A percentile compares a stretch with the other conserved stretches of the same genome.
Conservation (phyloP, 2,329 filamentous ascomycete species). For the Alternaria consortialis region DNA sequence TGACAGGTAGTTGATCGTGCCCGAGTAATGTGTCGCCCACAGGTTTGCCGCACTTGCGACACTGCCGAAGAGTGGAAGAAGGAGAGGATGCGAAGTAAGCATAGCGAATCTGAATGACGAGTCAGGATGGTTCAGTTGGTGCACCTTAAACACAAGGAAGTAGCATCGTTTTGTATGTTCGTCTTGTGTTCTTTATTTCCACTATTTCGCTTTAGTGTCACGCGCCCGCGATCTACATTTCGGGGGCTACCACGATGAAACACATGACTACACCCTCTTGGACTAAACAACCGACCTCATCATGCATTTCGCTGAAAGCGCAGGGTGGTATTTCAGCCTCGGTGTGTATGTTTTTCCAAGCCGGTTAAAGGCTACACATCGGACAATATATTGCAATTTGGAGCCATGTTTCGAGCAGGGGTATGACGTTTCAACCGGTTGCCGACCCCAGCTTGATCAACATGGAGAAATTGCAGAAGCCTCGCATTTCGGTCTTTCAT, state of each 20-base stretch:
- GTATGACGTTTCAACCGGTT: conserved; percentile 21
- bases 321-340: conserved; percentile 15
- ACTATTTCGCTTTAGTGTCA: conserved; percentile 19
- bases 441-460: conserved; percentile 14
- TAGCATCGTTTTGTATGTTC: conserved; percentile 20
- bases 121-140: neutral
- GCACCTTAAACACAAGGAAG: neutral
- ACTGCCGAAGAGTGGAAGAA: conserved; percentile 38
- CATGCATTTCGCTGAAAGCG: conserved; percentile 13
- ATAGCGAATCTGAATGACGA: conserved; percentile 22
- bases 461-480: conserved; percentile 13
- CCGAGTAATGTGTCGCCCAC: conserved; percentile 43
- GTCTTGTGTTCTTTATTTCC: conserved; percentile 11
- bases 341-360: conserved; percentile 9
- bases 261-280: conserved; percentile 13
- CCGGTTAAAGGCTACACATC: conserved; percentile 21
- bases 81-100: conserved; percentile 31
- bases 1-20: conserved; percentile 40
- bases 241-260: conserved; percentile 24
- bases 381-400: conserved; percentile 26
- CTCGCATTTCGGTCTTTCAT: conserved; percentile 6
- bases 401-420: conserved; percentile 21
- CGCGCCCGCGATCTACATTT: conserved; percentile 18
- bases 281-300: conserved; percentile 13
- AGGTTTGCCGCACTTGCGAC: conserved; percentile 39